These are phyloP conservation scores for Aquanectria penicillioides DNA, from an alignment of 2,329 filamentous ascomycete species.

Conservation along the genomic window DNA sequence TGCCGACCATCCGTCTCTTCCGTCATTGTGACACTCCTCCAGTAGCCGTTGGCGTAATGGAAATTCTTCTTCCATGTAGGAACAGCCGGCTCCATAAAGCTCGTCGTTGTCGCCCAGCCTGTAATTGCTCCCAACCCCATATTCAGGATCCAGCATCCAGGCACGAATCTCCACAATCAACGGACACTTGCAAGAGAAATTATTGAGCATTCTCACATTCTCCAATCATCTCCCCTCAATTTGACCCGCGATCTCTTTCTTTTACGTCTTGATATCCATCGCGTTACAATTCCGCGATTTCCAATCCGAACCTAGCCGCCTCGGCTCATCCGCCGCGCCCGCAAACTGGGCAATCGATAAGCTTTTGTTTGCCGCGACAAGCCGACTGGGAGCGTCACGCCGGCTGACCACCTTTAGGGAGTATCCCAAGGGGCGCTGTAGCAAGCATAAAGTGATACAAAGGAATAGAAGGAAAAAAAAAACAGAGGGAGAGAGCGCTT, in stretches of 20 bases:
- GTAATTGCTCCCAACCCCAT: not conserved
- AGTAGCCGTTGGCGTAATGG: too few relatives aligned
- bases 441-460: not conserved
- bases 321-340: slow-evolving; percentile 27
- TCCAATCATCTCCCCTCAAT: slow-evolving; percentile 28
- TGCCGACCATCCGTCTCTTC: not conserved
- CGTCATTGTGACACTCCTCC: slow-evolving; percentile 21
- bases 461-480: not conserved
- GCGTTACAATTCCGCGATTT: slow-evolving; percentile 41
- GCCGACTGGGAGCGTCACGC: slow-evolving; percentile 38
- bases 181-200: not conserved
- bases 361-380: slow-evolving; percentile 40
- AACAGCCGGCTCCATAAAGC: too few relatives aligned
- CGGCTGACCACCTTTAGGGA: slow-evolving; percentile 22
- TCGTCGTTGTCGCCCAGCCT: too few relatives aligned
- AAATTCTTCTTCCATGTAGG: too few relatives aligned
- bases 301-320: slow-evolving; percentile 45
- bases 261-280: slow-evolving; percentile 9
- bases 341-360: slow-evolving; percentile 23
- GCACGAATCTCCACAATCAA: not conserved
- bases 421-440: not conserved
- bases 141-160: too few relatives aligned
- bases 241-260: slow-evolving; percentile 21
- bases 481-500: not conserved
- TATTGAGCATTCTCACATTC: slow-evolving; percentile 1